These are phyloP conservation scores for Melaleuca quinquenervia DNA, from an alignment of 345 rosid genomes.

Conservation along the genomic window DNA sequence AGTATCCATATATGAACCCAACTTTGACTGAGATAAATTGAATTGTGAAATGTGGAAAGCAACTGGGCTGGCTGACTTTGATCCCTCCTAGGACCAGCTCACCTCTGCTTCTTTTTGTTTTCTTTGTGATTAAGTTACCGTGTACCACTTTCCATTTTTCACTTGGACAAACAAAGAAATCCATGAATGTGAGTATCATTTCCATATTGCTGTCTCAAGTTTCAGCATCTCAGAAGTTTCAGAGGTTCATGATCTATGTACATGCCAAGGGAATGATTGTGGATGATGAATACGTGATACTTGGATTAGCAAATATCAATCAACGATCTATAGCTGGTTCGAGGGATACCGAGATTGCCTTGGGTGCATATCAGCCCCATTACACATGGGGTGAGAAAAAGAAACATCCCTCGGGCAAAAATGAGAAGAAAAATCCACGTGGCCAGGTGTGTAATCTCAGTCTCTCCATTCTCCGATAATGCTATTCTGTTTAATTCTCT, in stretches of 20 bases:
- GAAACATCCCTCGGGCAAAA: constrained; percentile 24
- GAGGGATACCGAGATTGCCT: constrained; percentile 81
- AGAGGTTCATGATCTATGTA: constrained; percentile 75
- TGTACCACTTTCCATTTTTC: neutral
- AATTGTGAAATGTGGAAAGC: neutral
- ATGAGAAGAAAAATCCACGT: neutral
- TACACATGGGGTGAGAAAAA: constrained; percentile 48
- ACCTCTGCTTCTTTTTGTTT: neutral
- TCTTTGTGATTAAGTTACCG: neutral
- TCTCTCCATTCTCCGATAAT: neutral
- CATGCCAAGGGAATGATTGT: constrained; percentile 86
- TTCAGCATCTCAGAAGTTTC: constrained; percentile 38
- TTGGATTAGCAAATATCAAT: constrained; percentile 89
- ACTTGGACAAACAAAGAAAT: neutral
- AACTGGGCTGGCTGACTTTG: neutral
- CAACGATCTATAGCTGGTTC: constrained; percentile 82
- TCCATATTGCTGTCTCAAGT: constrained; percentile 27
- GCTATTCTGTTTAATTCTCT: neutral
- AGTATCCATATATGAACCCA: neutral
- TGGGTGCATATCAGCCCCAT: constrained; percentile 69
- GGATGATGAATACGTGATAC: constrained; percentile 66
- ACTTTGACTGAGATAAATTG: neutral
- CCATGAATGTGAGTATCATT: neutral
- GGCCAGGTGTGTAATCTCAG: constrained; percentile 40
- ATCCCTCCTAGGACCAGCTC: neutral